phyloP scores from a whole-genome alignment of 208 protist species.

The Entamoeba invadens region DNA sequence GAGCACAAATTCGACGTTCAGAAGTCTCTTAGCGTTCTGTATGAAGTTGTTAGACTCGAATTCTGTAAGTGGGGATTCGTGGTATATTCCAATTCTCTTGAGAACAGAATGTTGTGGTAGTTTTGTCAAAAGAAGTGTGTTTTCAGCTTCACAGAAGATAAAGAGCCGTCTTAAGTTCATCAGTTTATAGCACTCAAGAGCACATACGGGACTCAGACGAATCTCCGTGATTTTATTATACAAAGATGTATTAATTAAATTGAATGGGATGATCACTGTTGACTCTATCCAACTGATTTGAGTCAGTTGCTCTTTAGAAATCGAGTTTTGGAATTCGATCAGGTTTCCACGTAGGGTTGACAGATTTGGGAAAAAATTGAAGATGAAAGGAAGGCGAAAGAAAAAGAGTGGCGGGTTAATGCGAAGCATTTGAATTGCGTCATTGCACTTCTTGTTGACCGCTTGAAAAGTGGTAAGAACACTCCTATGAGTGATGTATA shows the following conservation, averaged over 20 bases:
- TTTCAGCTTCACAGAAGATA: no score
- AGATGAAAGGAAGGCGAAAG: background rate
- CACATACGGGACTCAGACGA: no score
- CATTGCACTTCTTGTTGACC: background rate
- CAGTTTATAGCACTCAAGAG: no score
- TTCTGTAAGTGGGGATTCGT: background rate
- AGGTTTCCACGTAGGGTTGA: background rate
- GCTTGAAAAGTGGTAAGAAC: background rate
- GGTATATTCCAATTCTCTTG: background rate
- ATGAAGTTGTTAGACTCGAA: no score
- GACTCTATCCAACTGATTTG: background rate
- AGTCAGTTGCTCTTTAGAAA: background rate
- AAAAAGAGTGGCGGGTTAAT: background rate
- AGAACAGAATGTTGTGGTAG: no score
- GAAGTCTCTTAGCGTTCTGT: no score
- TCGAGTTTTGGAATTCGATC: background rate
- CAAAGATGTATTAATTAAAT: background rate
- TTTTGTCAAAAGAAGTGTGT: no score
- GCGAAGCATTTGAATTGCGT: background rate
- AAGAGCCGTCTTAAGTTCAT: no score
- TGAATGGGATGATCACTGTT: background rate
- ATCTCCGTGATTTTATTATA: background rate
- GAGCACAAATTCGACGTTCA: no score
- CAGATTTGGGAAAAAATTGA: background rate
- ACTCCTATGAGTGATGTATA: background rate